Base-by-base conservation (phyloP, 2,329 filamentous ascomycete genomes). In the Cadophora sp. region DNA sequence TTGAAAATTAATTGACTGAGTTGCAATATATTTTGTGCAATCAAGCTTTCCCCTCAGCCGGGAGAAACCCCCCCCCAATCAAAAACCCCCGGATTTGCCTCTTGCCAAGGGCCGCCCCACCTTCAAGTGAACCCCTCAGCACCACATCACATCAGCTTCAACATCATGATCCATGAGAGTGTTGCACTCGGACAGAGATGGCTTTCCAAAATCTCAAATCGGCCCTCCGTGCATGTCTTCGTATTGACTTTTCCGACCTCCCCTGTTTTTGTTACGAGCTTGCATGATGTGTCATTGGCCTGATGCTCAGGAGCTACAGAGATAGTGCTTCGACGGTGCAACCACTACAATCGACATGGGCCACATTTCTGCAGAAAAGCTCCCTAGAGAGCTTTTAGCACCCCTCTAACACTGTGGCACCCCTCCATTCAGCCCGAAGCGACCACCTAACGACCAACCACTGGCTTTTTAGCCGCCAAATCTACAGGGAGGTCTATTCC, bases 381-480 rank as follows among this genome's bases (percentile, higher is more conserved):
- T 56, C 33, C n/a, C n/a, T 56, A 39, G 53, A 39, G n/a, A 20
- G 53, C 53, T 20, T 20, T 56, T 56, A 39, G 53, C 30, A 56
- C 53, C 53, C 33, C 33, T 56, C 53, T 56, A n/a, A 39, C n/a
- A 56, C 53, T 41, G 53, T 36, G 33, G 33, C 22, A 56, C 30
- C 33, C 53, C 50, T 53, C 50, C 50, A 53, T 53, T 33, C 27
- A 53, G 50, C 24, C 50, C 53, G 30, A 22, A 56, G 53, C 30
- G 33, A 39, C 53, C 11, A 16, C 53, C 30, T 22, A 14, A 8
- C 4, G n/a, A 39, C 53, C 53, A 56, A 56, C 33, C 53, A 39
- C 53, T 56, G 53, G 33, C 11, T 13, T 56, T 39, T 56, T 56
- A 56, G 53, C 53, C 53, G 53, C 53, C 53, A 56, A 39, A 56